These are phyloP conservation scores for Wilhelminamyces savonicus DNA, from an alignment of 805 yeast genomes.

Conservation along the genomic window DNA sequence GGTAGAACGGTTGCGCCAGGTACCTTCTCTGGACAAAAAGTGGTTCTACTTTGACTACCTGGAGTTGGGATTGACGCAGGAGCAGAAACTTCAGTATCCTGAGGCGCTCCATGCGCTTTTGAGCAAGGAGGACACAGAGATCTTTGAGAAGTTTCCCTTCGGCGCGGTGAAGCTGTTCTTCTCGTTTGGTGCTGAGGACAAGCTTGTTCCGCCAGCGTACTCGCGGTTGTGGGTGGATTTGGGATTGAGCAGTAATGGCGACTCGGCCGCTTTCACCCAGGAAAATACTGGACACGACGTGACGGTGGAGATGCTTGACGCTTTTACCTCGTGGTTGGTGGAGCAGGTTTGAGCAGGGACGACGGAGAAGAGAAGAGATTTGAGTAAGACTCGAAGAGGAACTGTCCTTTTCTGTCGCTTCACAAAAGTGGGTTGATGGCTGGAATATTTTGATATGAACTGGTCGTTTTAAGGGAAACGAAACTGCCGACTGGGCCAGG, in stretches of 20 bases:
- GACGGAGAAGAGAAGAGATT: neutral
- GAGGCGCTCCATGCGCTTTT: constrained; percentile 26
- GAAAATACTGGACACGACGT: constrained; percentile 27
- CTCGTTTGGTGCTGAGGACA: constrained; percentile 28
- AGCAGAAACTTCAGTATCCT: constrained; percentile 19
- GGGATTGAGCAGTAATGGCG: constrained; percentile 18
- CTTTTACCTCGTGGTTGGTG: constrained; percentile 26
- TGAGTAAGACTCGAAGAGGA: constrained; percentile 8
- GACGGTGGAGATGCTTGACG: constrained; percentile 27
- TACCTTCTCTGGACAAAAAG: constrained; percentile 12
- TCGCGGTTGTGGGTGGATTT: constrained; percentile 25
- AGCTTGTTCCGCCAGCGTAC: constrained; percentile 29
- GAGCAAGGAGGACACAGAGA: constrained; percentile 19
- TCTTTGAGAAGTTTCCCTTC: constrained; percentile 30
- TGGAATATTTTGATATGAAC: too few relatives aligned
- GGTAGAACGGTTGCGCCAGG: constrained; percentile 29
- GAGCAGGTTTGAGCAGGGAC: constrained; percentile 1
- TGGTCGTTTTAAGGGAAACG: too few relatives aligned
- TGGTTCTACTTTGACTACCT: constrained; percentile 26
- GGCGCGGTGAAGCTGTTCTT: constrained; percentile 28
- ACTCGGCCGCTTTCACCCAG: constrained; percentile 21
- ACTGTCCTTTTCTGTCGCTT: too few relatives aligned
- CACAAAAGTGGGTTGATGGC: too few relatives aligned
- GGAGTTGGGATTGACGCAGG: constrained; percentile 25
- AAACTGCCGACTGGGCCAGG: too few relatives aligned